Evolutionary conservation across 2,329 filamentous ascomycete species (phyloP).

Genomic region (Colletotrichum eremochloae): DNA sequence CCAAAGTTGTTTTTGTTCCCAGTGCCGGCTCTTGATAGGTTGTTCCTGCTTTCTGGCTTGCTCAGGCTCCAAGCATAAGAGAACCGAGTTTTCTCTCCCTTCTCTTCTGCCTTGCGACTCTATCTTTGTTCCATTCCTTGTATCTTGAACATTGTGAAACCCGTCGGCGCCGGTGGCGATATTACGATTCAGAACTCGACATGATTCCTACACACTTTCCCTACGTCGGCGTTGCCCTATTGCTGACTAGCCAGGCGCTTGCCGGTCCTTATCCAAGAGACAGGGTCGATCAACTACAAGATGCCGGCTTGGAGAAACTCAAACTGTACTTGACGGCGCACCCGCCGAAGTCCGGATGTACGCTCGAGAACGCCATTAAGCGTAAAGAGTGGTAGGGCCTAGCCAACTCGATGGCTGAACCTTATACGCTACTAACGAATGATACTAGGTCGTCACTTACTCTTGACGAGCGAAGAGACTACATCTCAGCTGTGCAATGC

Average conservation of each 20-base stretch:
- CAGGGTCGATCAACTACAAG: slow-evolving; percentile 22
- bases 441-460: slow-evolving; percentile 17
- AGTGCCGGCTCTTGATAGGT: too few species aligned
- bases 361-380: slow-evolving; percentile 18
- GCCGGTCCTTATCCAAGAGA: slow-evolving; percentile 20
- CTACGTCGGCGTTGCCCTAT: not conserved
- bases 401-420: too few species aligned
- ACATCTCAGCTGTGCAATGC: slow-evolving; percentile 46
- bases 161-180: too few species aligned
- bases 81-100: too few species aligned
- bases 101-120: too few species aligned
- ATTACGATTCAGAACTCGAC: too few species aligned
- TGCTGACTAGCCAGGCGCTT: not conserved
- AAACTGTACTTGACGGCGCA: not conserved
- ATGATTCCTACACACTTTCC: not conserved
- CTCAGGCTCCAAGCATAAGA: too few species aligned
- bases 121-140: too few species aligned
- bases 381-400: slow-evolving; percentile 26
- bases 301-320: slow-evolving; percentile 7
- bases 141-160: too few species aligned
- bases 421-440: not conserved
- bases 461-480: slow-evolving; percentile 37
- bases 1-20: too few species aligned
- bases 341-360: slow-evolving; percentile 18
- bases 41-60: too few species aligned